A percentile compares a stretch with the other conserved stretches of the same genome.
phyloP scores from a whole-genome alignment of 345 rosid species.

The Arabidopsis suecica region DNA sequence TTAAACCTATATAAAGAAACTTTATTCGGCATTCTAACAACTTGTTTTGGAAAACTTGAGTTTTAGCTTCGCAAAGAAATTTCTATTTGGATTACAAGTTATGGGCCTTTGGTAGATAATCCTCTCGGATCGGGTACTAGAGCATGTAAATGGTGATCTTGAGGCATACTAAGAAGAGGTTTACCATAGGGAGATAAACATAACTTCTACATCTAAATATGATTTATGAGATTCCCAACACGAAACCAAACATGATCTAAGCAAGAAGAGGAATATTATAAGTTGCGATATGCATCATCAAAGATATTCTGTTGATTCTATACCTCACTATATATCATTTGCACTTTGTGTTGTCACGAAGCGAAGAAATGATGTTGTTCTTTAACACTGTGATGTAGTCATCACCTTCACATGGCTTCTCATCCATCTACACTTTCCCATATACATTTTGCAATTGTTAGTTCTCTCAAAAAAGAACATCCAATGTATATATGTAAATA shows the following conservation, averaged over 20 bases:
- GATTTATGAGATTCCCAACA: slow-evolving; percentile 11
- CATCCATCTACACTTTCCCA: slow-evolving; percentile 41
- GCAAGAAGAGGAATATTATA: not conserved
- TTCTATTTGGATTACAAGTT: not conserved
- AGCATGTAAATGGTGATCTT: not conserved
- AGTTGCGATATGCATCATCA: not conserved
- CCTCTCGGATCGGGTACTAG: not conserved
- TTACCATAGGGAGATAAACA: not conserved
- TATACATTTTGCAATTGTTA: not conserved
- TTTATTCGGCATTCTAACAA: not conserved
- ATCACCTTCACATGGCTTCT: slow-evolving; percentile 38
- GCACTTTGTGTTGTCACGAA: slow-evolving; percentile 23
- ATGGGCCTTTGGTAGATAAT: not conserved
- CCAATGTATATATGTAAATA: too few species aligned
- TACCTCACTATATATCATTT: slow-evolving; percentile 5
- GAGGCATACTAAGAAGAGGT: not conserved
- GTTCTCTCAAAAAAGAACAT: not conserved
- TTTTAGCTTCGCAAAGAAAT: not conserved
- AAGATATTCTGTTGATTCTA: slow-evolving; percentile 21
- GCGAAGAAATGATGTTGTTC: slow-evolving; percentile 38
- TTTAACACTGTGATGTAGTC: slow-evolving; percentile 42
- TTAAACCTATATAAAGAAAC: too few species aligned
- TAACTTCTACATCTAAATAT: not conserved
- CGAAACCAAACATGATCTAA: slow-evolving; percentile 4
- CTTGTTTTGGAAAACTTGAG: not conserved